A percentile compares a stretch with the other conserved stretches of the same genome.
phyloP scores from a whole-genome alignment of 805 yeast species.

The Saturnispora halmiae region DNA sequence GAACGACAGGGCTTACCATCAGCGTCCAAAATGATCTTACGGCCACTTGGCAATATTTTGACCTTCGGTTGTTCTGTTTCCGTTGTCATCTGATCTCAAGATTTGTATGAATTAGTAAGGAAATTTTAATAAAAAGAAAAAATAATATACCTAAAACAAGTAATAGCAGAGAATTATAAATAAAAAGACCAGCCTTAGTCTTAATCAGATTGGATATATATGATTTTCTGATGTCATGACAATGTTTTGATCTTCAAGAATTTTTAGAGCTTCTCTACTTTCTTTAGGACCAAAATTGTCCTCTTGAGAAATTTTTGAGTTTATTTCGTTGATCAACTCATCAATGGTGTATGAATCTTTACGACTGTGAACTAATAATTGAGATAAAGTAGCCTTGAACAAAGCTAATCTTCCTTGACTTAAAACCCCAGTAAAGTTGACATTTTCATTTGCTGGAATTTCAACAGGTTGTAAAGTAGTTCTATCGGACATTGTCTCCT shows the following conservation, averaged over 20 bases:
- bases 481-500: conserved; percentile 9
- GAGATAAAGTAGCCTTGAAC: conserved; percentile 40
- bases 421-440: conserved; percentile 29
- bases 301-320: conserved; percentile 31
- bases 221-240: conserved; percentile 40
- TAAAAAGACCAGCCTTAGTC: too few species aligned
- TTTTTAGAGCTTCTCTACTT: conserved; percentile 34
- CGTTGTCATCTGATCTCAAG: conserved; percentile 4
- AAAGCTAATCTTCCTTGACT: conserved; percentile 42
- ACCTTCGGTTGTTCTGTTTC: conserved; percentile 25
- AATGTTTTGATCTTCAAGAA: conserved; percentile 37
- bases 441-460: conserved; percentile 13
- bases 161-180: not conserved
- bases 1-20: conserved; percentile 97
- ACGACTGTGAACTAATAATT: conserved; percentile 31
- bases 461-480: conserved; percentile 16
- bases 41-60: conserved; percentile 48
- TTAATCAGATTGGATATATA: conserved; percentile 35
- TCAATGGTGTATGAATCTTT: conserved; percentile 29
- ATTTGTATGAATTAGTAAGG: not conserved
- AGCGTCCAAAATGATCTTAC: conserved; percentile 67
- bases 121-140: not conserved
- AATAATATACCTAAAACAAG: conserved; percentile 1
- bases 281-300: conserved; percentile 38
- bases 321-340: conserved; percentile 19